A percentile compares a stretch with the other conserved stretches of the same genome.
phyloP scores from a whole-genome alignment of 495 filamentous ascomycete genomes.

The Penicillium pancosmium region DNA sequence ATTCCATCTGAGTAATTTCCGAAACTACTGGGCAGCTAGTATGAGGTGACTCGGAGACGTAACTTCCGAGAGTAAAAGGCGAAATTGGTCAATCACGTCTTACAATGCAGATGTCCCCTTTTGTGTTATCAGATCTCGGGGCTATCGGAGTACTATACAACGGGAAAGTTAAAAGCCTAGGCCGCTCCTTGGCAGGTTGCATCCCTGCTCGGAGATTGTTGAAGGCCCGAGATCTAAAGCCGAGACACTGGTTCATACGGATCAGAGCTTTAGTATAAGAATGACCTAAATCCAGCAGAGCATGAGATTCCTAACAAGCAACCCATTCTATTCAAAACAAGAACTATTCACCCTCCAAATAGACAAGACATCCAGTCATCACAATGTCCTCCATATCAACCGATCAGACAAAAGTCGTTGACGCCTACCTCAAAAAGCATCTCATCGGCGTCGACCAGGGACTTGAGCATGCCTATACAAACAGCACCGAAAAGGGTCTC shows the following conservation, averaged over 20 bases:
- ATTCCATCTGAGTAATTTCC: no score
- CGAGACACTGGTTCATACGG: neutral
- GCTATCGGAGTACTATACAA: neutral
- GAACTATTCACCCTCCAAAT: no score
- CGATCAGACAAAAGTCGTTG: neutral
- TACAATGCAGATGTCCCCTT: no score
- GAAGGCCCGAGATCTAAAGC: neutral
- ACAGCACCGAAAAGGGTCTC: slow-evolving; percentile 9
- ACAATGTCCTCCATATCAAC: neutral
- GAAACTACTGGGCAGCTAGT: no score
- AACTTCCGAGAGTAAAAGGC: neutral
- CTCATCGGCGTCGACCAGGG: slow-evolving; percentile 5
- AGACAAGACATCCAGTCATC: neutral
- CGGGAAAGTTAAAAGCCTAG: no score
- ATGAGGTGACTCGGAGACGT: neutral
- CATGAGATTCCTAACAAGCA: no score
- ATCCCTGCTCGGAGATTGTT: neutral
- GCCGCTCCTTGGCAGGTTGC: neutral
- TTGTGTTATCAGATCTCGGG: neutral
- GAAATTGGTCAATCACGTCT: no score
- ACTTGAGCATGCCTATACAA: slow-evolving; percentile 6
- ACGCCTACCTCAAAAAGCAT: slow-evolving; percentile 3
- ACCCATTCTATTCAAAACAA: no score
- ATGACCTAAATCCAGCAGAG: no score
- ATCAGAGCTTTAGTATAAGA: neutral